Conservation (phyloP, 257 asterid species). For the Paulownia fortunei region DNA sequence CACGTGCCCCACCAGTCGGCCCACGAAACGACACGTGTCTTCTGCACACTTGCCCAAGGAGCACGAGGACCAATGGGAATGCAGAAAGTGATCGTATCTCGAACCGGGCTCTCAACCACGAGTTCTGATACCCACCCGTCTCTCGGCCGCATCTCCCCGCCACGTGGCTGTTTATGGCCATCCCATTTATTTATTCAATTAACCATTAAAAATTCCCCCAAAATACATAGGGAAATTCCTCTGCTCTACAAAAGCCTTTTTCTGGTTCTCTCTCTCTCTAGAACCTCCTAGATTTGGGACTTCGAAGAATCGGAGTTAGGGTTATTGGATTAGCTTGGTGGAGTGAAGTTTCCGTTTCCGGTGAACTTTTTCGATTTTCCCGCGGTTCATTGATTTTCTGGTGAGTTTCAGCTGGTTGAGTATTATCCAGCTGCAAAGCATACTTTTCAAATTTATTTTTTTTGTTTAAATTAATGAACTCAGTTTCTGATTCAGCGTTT, state of each 20-base stretch:
- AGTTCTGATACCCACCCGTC: constrained; percentile 62
- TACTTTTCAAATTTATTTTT: background rate
- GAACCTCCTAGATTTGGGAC: constrained; percentile 50
- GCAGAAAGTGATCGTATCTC: constrained; percentile 73
- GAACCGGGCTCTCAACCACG: constrained; percentile 74
- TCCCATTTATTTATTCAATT: constrained; percentile 36
- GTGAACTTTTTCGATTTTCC: constrained; percentile 17
- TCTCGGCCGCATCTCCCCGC: constrained; percentile 39
- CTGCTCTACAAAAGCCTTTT: background rate
- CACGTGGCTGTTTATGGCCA: constrained; percentile 58
- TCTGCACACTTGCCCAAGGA: background rate
- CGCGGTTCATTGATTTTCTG: constrained; percentile 37
- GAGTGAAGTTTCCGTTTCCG: background rate
- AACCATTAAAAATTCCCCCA: constrained; percentile 24
- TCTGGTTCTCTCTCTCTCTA: constrained; percentile 36
- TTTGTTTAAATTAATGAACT: constrained; percentile 3
- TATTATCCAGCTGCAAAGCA: constrained; percentile 15
- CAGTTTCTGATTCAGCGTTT: background rate
- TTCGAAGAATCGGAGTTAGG: constrained; percentile 36
- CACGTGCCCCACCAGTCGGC: background rate
- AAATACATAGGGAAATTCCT: background rate
- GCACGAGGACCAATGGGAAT: constrained; percentile 52
- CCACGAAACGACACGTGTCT: constrained; percentile 50
- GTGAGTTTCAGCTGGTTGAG: constrained; percentile 42
- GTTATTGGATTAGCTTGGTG: constrained; percentile 26